Evolutionary conservation across 495 filamentous ascomycete genomes (phyloP).

Genomic region (Penicillium paxilli): DNA sequence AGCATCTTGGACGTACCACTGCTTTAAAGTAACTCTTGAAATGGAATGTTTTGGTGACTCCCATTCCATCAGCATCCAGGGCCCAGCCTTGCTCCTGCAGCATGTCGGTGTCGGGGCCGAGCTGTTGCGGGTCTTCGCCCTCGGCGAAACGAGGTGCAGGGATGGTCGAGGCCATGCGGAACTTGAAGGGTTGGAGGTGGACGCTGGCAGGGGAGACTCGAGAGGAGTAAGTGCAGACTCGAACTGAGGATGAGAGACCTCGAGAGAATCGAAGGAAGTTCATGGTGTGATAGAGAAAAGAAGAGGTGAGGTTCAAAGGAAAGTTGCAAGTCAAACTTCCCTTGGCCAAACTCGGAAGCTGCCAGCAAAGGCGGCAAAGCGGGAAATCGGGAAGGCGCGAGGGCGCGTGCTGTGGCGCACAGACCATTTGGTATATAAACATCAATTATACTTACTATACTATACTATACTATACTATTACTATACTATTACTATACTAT

Average conservation of each 20-base stretch:
- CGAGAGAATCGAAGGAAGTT: background rate
- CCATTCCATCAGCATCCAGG: slow-evolving; percentile 37
- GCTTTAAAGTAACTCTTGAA: slow-evolving; percentile 49
- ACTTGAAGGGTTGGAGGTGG: background rate
- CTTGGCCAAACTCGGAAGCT: background rate
- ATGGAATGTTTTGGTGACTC: slow-evolving; percentile 45
- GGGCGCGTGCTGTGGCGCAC: background rate
- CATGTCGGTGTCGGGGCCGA: slow-evolving; percentile 20
- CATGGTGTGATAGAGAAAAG: background rate
- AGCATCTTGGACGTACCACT: slow-evolving; percentile 27
- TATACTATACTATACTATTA: too few species aligned
- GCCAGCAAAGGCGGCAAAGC: too few species aligned
- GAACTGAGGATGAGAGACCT: slow-evolving; percentile 2
- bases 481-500: too few species aligned
- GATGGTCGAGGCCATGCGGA: slow-evolving; percentile 25
- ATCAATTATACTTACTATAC: too few species aligned
- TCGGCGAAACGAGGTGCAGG: slow-evolving; percentile 34
- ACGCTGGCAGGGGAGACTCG: background rate
- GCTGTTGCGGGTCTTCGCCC: slow-evolving; percentile 31
- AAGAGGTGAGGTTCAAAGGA: background rate
- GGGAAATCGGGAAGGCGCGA: background rate
- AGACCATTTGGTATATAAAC: too few species aligned
- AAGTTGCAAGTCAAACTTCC: too few species aligned
- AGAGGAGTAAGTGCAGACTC: background rate
- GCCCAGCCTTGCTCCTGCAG: slow-evolving; percentile 39